phyloP scores from a whole-genome alignment of 805 yeast species.

The Jamesozyma gamospora region DNA sequence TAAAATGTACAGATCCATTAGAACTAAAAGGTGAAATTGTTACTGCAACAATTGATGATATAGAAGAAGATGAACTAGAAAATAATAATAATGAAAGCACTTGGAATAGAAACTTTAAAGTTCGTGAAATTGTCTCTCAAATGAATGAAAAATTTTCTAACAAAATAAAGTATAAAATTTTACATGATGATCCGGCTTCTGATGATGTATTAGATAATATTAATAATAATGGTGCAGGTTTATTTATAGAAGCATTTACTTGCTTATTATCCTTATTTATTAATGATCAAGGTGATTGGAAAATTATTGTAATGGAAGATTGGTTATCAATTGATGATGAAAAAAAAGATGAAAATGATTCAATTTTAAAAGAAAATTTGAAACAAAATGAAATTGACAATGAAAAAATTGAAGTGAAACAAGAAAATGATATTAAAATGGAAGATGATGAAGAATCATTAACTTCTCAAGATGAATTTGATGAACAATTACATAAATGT shows the following conservation, averaged over 20 bases:
- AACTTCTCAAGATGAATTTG: slow-evolving; percentile 4
- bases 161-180: slow-evolving; percentile 10
- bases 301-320: slow-evolving; percentile 20
- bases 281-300: slow-evolving; percentile 28
- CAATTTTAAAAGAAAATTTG: not conserved
- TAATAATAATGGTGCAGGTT: slow-evolving; percentile 17
- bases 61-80: not conserved
- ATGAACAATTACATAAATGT: slow-evolving; percentile 27
- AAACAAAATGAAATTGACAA: not conserved
- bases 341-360: not conserved
- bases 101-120: slow-evolving; percentile 15
- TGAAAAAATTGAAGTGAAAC: not conserved
- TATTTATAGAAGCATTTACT: slow-evolving; percentile 23
- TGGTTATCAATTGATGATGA: slow-evolving; percentile 15
- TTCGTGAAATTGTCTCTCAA: slow-evolving; percentile 12
- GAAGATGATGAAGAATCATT: slow-evolving; percentile 7
- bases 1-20: slow-evolving; percentile 23
- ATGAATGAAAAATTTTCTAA: slow-evolving; percentile 4
- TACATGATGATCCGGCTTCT: slow-evolving; percentile 13
- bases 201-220: slow-evolving; percentile 21
- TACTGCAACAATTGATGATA: slow-evolving; percentile 4
- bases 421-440: slow-evolving; percentile 6
- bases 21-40: slow-evolving; percentile 24
- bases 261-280: slow-evolving; percentile 25
- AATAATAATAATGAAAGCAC: slow-evolving; percentile 9